Evolutionary conservation across 2,329 filamentous ascomycete species (phyloP), one percentile per base, ranked within the genome.

Genomic region (Fusarium stilboides): DNA sequence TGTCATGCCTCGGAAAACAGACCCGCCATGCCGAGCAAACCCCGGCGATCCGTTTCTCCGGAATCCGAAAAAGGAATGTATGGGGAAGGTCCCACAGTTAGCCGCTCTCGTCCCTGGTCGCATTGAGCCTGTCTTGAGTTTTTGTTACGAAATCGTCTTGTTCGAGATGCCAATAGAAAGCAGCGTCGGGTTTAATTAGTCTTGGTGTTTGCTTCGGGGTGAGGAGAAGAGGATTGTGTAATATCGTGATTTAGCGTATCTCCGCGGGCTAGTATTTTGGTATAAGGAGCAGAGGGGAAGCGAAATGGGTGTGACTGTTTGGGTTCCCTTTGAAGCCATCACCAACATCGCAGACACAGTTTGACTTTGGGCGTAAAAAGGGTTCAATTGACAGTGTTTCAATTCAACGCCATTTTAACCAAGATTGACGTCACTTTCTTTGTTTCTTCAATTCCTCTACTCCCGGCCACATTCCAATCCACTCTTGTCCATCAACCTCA

Each of bases 141-240:
- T 74, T 46, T 60, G 65, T 74, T 74, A 74, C 72, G 72, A 73
- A 74, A 74, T 74, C 72, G 68, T 47, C 45, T 50, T 22, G 26
- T 17, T 10, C 4, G 46, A 13, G 55, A 74, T 73, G 62, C 72
- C 72, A 74, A 74, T 74, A 47, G 51, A 46, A 19, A 49, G 47
- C 36, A 43, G 51, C 34, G 19, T 34, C 15, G 33, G 26, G 26
- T 28, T 34, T 34, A 34, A 8, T 34, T 34, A 34, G 33, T 39
- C 42, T 40, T 19, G 33, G 8, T 37, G 28, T 28, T 33, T 53
- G 57, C 17, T 20, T 24, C 26, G 50, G 37, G 7, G 44, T 44
- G 20, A 26, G 28, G n/a, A 36, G 34, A 9, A 17, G 34, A 17
- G 34, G 7, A 28, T 20, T 20, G 44, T 33, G 26, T n/a, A 49